Conservation (phyloP, 2,329 filamentous ascomycete species). For the Pleomassaria siparia region DNA sequence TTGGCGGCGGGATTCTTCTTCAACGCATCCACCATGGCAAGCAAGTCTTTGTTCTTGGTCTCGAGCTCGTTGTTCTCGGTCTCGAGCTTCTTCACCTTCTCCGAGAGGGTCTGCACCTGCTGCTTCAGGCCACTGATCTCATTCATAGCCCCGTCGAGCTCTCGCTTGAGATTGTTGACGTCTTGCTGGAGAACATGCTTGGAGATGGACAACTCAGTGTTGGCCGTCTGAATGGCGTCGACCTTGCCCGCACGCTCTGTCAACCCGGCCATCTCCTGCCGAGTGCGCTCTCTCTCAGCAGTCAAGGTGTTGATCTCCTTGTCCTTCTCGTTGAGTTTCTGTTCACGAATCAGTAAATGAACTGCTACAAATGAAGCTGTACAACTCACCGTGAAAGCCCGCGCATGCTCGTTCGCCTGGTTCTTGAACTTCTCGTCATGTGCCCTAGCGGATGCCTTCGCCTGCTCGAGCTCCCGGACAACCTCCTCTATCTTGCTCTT, state of each 20-base stretch:
- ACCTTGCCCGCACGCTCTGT: slow-evolving; percentile 13
- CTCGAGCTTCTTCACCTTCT: slow-evolving; percentile 14
- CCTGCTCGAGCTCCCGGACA: slow-evolving; percentile 21
- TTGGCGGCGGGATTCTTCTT: neutral
- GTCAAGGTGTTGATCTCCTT: slow-evolving; percentile 20
- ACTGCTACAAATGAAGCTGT: slow-evolving; percentile 8
- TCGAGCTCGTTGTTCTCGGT: slow-evolving; percentile 15
- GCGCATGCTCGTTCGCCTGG: slow-evolving; percentile 24
- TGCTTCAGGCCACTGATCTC: slow-evolving; percentile 3
- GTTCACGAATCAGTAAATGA: slow-evolving; percentile 5
- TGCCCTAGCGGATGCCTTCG: slow-evolving; percentile 18
- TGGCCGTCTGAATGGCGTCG: no score
- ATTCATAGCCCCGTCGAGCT: slow-evolving; percentile 13
- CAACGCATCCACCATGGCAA: slow-evolving; percentile 7
- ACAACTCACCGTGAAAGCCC: slow-evolving; percentile 20
- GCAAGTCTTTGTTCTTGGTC: slow-evolving; percentile 17
- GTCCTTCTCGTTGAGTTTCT: slow-evolving; percentile 16
- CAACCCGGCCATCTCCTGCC: slow-evolving; percentile 20
- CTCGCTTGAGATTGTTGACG: slow-evolving; percentile 8
- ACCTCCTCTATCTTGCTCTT: slow-evolving; percentile 12
- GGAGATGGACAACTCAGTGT: slow-evolving; percentile 5
- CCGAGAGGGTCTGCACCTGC: slow-evolving; percentile 8
- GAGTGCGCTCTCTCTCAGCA: slow-evolving; percentile 8
- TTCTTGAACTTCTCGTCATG: slow-evolving; percentile 23
- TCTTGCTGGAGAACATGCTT: slow-evolving; percentile 12